Evolutionary conservation across 2,329 filamentous ascomycete species (phyloP).

Genomic region (Hypoxylon sp.): DNA sequence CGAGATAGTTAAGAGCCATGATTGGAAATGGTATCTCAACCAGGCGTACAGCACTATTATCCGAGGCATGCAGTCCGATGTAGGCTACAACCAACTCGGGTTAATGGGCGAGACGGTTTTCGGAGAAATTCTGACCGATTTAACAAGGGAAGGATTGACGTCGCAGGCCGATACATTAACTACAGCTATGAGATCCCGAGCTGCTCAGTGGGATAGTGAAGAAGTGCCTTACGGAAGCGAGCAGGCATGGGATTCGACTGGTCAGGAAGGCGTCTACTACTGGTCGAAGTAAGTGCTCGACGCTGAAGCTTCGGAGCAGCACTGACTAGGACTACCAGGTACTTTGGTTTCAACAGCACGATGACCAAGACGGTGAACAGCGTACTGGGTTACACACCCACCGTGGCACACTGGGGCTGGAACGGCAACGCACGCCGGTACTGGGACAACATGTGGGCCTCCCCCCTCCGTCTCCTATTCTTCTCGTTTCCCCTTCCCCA

Average conservation of each 20-base stretch:
- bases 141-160: slow-evolving; percentile 63
- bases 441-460: slow-evolving; percentile 69
- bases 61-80: slow-evolving; percentile 57
- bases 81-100: slow-evolving; percentile 63
- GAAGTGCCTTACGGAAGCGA: slow-evolving; percentile 71
- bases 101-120: slow-evolving; percentile 74
- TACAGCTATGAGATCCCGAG: slow-evolving; percentile 64
- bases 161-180: slow-evolving; percentile 60
- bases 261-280: slow-evolving; percentile 73
- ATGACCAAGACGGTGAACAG: slow-evolving; percentile 66
- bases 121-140: slow-evolving; percentile 66
- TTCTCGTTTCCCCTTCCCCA: not conserved
- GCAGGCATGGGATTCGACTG: slow-evolving; percentile 75
- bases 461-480: no score
- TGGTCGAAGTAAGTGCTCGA: slow-evolving; percentile 64
- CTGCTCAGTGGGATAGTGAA: slow-evolving; percentile 65
- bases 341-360: slow-evolving; percentile 65
- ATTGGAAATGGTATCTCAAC: slow-evolving; percentile 69
- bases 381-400: slow-evolving; percentile 70
- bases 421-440: slow-evolving; percentile 73
- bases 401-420: slow-evolving; percentile 73
- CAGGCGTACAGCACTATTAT: slow-evolving; percentile 68
- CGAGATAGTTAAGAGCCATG: slow-evolving; percentile 57
- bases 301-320: not conserved
- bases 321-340: slow-evolving; percentile 48